phyloP scores from a whole-genome alignment of 371 early-diverging fungal species.

The Chytridium lagenaria region DNA sequence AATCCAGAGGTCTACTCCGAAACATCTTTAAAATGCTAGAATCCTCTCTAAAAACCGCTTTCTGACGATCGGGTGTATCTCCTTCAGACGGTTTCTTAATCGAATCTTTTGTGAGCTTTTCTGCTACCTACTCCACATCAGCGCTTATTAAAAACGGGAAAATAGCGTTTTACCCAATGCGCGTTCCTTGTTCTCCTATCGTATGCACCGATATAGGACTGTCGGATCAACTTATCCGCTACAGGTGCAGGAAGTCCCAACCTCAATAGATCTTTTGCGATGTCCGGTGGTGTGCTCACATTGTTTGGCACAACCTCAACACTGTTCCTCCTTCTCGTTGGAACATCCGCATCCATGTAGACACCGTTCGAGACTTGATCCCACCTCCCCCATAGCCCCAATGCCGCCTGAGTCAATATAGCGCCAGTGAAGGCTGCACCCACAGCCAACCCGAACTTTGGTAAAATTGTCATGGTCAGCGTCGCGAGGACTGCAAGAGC shows the following conservation, averaged over 20 bases:
- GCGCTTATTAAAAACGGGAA: background rate
- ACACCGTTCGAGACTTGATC: too few species aligned
- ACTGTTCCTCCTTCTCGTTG: background rate
- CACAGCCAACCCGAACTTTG: background rate
- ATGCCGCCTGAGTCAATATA: background rate
- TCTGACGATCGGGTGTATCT: conserved; percentile 37
- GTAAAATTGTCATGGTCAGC: background rate
- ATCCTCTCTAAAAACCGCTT: conserved; percentile 46
- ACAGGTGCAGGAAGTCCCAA: conserved; percentile 34
- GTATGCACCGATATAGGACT: conserved; percentile 31
- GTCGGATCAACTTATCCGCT: conserved; percentile 23
- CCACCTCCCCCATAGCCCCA: too few species aligned
- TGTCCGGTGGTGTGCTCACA: background rate
- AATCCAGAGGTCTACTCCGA: conserved; percentile 43
- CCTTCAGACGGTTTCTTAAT: background rate
- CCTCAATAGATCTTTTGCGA: conserved; percentile 20
- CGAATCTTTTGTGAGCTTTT: conserved; percentile 18
- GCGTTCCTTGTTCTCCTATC: conserved; percentile 37
- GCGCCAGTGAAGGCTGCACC: background rate
- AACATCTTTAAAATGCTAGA: conserved; percentile 34
- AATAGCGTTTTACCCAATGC: conserved; percentile 28
- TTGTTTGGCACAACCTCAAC: background rate
- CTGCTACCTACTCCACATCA: conserved; percentile 22
- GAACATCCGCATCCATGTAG: too few species aligned
- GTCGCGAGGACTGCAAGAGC: background rate